Evolutionary conservation across 805 yeast species (phyloP).

Genomic region (Schizosaccharomyces japonicus): DNA sequence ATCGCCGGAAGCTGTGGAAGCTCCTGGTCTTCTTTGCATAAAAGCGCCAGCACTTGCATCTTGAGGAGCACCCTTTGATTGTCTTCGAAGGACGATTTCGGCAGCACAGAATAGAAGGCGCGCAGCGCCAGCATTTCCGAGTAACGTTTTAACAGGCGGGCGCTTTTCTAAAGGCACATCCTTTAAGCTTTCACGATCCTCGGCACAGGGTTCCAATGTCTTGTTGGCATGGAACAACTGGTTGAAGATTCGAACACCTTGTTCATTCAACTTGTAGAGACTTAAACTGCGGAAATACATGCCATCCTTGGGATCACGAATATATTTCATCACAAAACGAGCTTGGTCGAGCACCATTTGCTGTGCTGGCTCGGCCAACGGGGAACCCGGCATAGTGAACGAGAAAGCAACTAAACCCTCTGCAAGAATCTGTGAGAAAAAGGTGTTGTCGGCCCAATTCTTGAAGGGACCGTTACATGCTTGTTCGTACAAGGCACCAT

Average conservation of each 20-base stretch:
- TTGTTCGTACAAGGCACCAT: slow-evolving; percentile 26
- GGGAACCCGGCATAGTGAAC: neutral
- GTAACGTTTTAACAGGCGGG: neutral
- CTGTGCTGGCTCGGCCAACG: neutral
- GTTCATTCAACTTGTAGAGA: neutral
- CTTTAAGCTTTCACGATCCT: neutral
- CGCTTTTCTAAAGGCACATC: neutral
- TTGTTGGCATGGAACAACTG: neutral
- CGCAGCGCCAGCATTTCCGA: slow-evolving; percentile 1
- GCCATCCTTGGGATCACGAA: neutral
- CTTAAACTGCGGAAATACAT: neutral
- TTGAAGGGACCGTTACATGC: slow-evolving; percentile 29
- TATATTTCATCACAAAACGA: neutral
- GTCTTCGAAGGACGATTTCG: neutral
- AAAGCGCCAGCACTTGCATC: too few relatives aligned
- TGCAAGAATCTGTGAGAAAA: slow-evolving; percentile 4
- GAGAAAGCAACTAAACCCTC: slow-evolving; percentile 3
- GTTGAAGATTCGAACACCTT: neutral
- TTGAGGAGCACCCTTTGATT: too few relatives aligned
- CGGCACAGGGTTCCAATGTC: neutral
- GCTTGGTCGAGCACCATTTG: slow-evolving; percentile 1
- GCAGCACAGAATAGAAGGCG: neutral
- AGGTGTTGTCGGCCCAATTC: slow-evolving; percentile 23
- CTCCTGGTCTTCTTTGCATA: too few relatives aligned
- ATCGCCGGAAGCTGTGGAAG: neutral